A percentile compares a stretch with the other conserved stretches of the same genome.
Conservation (phyloP, 176 grass and related monocot genomes). For the Lolium rigidum region DNA sequence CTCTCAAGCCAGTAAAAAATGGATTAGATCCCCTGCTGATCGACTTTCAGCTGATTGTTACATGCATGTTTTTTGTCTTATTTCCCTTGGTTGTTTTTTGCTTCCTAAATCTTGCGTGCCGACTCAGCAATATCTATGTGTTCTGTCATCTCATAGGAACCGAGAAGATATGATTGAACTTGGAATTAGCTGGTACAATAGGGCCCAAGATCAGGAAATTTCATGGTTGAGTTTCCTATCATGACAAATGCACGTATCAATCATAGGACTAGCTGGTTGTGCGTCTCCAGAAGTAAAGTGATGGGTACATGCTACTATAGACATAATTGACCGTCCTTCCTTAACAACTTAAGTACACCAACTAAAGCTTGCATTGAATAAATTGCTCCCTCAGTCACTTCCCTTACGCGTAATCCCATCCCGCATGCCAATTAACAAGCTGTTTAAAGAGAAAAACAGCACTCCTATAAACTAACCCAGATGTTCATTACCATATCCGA, state of each 20-base stretch:
- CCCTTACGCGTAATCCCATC: background rate
- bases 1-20: background rate
- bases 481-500: background rate
- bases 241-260: background rate
- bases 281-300: background rate
- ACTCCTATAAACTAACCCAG: background rate
- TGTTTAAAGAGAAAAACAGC: constrained; percentile 11
- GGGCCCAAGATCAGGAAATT: background rate
- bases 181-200: background rate
- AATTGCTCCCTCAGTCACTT: background rate
- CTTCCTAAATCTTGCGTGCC: background rate
- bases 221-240: background rate
- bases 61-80: background rate
- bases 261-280: background rate
- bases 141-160: background rate
- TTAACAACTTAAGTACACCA: background rate
- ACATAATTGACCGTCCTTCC: background rate
- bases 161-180: background rate
- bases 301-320: background rate
- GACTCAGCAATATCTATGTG: background rate
- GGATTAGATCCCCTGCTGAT: background rate
- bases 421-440: background rate
- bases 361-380: background rate
- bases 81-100: background rate
- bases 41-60: background rate